A percentile compares a stretch with the other conserved stretches of the same genome.
These are phyloP conservation scores for Pyrenochaeta sp. DNA, from an alignment of 2,329 filamentous ascomycete species.

Conservation along the genomic window DNA sequence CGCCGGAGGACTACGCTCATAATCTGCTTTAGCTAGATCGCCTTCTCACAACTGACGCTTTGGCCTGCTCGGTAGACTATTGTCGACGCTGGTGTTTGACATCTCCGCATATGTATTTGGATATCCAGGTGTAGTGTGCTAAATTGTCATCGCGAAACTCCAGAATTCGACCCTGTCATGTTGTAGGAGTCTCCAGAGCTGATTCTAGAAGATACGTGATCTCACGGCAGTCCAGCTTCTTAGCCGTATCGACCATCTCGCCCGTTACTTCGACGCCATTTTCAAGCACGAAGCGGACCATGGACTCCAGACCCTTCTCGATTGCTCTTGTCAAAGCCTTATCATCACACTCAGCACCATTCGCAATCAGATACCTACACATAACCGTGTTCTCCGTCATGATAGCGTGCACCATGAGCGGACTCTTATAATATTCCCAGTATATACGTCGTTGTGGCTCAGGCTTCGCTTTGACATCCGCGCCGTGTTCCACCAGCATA, in stretches of 20 bases:
- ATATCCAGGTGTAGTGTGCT: too few relatives aligned
- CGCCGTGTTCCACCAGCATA: conserved; percentile 10
- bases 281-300: neutral
- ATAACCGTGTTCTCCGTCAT: neutral
- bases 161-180: neutral
- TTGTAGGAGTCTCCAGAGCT: neutral
- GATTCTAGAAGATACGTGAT: neutral
- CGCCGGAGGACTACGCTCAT: too few relatives aligned
- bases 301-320: neutral
- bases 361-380: conserved; percentile 1
- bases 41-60: too few relatives aligned
- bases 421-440: neutral
- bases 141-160: too few relatives aligned
- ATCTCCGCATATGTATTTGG: too few relatives aligned
- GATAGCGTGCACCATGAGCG: neutral
- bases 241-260: neutral
- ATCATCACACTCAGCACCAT: neutral
- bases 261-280: neutral
- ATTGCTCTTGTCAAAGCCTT: neutral
- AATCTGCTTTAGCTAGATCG: too few relatives aligned
- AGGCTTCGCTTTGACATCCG: conserved; percentile 1
- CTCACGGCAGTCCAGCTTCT: neutral
- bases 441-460: neutral
- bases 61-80: too few relatives aligned
- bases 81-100: too few relatives aligned